Conservation (phyloP, 371 early-diverging fungal species). For the Lichtheimia ramosa region DNA sequence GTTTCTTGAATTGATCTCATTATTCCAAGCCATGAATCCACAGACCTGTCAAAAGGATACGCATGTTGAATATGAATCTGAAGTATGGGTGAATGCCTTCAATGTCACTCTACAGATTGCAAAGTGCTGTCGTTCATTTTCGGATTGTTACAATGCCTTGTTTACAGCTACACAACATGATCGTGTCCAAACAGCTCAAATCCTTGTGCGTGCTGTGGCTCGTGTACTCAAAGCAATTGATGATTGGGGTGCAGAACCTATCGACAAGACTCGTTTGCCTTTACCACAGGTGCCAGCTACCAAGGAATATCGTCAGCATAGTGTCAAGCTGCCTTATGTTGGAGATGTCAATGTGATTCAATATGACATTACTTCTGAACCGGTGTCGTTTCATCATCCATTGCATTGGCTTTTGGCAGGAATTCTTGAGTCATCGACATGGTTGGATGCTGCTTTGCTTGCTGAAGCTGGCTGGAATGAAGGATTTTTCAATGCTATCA, state of each 20-base stretch:
- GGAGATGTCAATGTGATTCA: conserved; percentile 49
- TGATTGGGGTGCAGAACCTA: conserved; percentile 52
- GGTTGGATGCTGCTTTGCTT: conserved; percentile 53
- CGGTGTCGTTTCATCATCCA: conserved; percentile 89
- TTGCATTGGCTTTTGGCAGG: conserved; percentile 91
- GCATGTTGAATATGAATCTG: conserved; percentile 92
- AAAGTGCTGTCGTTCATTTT: conserved; percentile 77
- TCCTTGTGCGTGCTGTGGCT: conserved; percentile 60
- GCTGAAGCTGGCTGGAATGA: conserved; percentile 54
- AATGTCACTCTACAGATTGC: conserved; percentile 82
- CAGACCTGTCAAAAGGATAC: conserved; percentile 74
- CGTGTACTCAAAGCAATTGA: conserved; percentile 60
- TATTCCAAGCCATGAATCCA: conserved; percentile 94
- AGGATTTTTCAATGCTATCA: conserved; percentile 51
- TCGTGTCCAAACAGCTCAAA: conserved; percentile 16
- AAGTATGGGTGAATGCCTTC: conserved; percentile 92
- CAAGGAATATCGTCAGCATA: conserved; percentile 2
- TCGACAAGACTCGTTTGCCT: conserved; percentile 6
- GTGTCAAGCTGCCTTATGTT: conserved; percentile 27
- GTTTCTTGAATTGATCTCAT: conserved; percentile 76
- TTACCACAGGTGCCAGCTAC: conserved; percentile 15
- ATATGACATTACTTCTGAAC: conserved; percentile 69
- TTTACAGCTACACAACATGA: conserved; percentile 37
- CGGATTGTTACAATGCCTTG: conserved; percentile 73
- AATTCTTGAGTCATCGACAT: conserved; percentile 69